Conservation (phyloP, 345 rosid species). For the Gossypium herbaceum region DNA sequence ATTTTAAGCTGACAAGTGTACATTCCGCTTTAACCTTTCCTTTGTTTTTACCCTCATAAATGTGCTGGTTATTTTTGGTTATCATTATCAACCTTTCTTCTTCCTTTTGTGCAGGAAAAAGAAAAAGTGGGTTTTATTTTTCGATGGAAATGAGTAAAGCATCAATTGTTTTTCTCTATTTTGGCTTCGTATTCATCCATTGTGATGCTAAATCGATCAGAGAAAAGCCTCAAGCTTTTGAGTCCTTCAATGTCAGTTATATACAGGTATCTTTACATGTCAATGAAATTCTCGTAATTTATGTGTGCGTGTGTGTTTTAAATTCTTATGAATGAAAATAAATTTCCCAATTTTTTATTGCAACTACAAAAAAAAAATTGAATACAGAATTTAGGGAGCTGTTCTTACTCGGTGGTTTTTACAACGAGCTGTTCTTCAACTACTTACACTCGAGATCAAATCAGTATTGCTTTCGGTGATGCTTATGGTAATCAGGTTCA, state of each 20-base stretch:
- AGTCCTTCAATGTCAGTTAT: constrained; percentile 36
- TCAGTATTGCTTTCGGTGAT: constrained; percentile 85
- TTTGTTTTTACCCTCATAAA: background rate
- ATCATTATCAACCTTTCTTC: background rate
- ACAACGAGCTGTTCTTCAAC: constrained; percentile 85
- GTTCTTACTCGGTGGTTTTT: constrained; percentile 58
- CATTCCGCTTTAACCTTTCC: background rate
- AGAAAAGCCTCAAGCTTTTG: constrained; percentile 33
- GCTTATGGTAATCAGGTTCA: constrained; percentile 90
- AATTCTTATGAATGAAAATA: background rate
- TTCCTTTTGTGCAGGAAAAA: background rate
- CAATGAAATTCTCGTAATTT: background rate
- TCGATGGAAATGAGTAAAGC: constrained; percentile 13
- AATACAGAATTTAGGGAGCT: constrained; percentile 46
- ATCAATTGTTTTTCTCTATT: constrained; percentile 5
- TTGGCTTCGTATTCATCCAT: constrained; percentile 11
- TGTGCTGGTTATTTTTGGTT: background rate
- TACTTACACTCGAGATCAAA: constrained; percentile 72
- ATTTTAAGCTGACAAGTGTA: too few relatives aligned
- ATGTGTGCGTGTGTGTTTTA: background rate
- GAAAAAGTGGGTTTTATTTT: background rate
- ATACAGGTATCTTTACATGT: constrained; percentile 27
- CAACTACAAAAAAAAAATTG: background rate
- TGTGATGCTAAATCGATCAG: constrained; percentile 19
- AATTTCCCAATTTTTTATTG: background rate